Evolutionary conservation across 1,139 yeast genomes (phyloP).

Genomic region (Protomyces arabidopsidicola): DNA sequence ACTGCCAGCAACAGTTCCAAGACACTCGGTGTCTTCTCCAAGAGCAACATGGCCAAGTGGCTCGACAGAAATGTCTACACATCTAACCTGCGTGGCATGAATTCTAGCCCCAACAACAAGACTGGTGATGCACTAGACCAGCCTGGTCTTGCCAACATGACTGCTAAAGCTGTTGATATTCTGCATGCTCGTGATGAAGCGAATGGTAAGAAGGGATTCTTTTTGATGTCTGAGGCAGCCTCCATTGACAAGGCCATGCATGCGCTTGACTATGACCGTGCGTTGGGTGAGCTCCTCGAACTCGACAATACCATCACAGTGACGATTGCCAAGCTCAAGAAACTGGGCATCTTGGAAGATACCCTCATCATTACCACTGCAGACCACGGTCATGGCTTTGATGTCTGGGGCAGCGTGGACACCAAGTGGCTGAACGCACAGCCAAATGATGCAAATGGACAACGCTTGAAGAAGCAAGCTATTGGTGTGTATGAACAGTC

Average conservation of each 20-base stretch:
- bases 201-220: slow-evolving; percentile 1
- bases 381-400: slow-evolving; percentile 14
- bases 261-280: slow-evolving; percentile 7
- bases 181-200: slow-evolving; percentile 5
- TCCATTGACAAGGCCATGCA: slow-evolving; percentile 8
- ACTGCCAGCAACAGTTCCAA: not conserved
- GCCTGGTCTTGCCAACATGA: slow-evolving; percentile 16
- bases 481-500: not conserved
- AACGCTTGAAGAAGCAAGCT: not conserved
- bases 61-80: slow-evolving; percentile 16
- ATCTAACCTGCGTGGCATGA: slow-evolving; percentile 3
- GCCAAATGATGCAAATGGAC: not conserved
- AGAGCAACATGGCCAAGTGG: slow-evolving; percentile 9
- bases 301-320: slow-evolving; percentile 4
- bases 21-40: slow-evolving; percentile 2
- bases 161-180: slow-evolving; percentile 9
- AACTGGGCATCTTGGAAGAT: slow-evolving; percentile 1
- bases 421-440: not conserved
- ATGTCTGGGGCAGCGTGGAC: slow-evolving; percentile 4
- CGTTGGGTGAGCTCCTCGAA: slow-evolving; percentile 7
- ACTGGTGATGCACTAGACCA: slow-evolving; percentile 14
- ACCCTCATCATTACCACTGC: slow-evolving; percentile 6
- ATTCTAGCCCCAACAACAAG: not conserved
- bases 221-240: slow-evolving; percentile 11
- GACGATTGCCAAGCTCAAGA: not conserved